Evolutionary conservation across 2,329 filamentous ascomycete species (phyloP).

Genomic region (Huntiella omanensis): DNA sequence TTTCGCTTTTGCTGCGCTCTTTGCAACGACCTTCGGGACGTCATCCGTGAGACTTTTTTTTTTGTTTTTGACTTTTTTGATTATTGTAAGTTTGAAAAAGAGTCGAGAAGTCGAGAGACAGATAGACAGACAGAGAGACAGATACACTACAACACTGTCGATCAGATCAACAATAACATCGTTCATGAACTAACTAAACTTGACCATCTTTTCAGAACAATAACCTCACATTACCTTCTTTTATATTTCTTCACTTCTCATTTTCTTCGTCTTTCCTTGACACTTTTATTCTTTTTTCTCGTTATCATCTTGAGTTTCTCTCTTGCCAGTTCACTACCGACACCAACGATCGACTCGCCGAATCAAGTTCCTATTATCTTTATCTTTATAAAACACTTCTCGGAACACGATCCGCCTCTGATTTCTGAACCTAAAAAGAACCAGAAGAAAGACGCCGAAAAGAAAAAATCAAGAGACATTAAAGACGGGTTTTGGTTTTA

Average conservation of each 20-base stretch:
- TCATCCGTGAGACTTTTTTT: neutral
- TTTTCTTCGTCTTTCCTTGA: neutral
- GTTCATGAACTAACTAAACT: neutral
- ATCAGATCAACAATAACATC: neutral
- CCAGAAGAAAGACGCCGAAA: neutral
- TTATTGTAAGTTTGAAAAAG: neutral
- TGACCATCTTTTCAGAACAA: neutral
- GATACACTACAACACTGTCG: too few species aligned
- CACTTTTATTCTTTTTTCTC: neutral
- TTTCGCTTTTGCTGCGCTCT: neutral
- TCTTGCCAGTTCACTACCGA: neutral
- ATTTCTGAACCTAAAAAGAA: neutral
- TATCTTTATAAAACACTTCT: neutral
- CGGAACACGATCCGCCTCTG: neutral
- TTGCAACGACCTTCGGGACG: slow-evolving; percentile 2
- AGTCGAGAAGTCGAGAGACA: neutral
- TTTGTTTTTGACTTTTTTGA: neutral
- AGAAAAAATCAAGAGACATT: neutral
- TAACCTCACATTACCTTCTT: slow-evolving; percentile 1
- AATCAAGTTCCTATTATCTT: neutral
- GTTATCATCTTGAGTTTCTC: neutral
- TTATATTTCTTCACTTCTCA: neutral
- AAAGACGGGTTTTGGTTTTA: neutral
- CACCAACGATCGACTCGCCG: neutral
- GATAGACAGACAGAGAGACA: too few species aligned